Conservation (phyloP, 306 rosid species). For the Pachyrhizus erosus region DNA sequence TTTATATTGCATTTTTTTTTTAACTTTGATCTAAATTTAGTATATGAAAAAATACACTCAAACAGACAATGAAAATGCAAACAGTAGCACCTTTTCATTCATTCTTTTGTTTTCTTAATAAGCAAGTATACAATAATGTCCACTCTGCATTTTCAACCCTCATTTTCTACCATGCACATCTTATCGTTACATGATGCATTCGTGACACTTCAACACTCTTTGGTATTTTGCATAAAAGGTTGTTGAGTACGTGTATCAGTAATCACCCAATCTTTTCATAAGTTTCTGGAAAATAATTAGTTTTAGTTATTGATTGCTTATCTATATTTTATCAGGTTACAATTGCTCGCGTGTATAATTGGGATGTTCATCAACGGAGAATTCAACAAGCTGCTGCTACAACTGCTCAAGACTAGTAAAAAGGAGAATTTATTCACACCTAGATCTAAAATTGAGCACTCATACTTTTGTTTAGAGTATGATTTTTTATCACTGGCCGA, state of each 20-base stretch:
- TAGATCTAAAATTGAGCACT: slow-evolving; percentile 38
- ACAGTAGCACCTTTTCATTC: not conserved
- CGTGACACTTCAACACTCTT: not conserved
- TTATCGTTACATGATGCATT: not conserved
- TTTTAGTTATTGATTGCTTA: slow-evolving; percentile 19
- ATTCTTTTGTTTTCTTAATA: not conserved
- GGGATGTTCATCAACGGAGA: slow-evolving; percentile 93
- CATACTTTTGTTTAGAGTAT: slow-evolving; percentile 46
- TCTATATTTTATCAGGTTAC: slow-evolving; percentile 71
- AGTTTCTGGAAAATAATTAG: not conserved
- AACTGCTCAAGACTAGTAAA: slow-evolving; percentile 49
- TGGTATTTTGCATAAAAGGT: not conserved
- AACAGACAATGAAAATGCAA: not conserved
- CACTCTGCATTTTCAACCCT: not conserved
- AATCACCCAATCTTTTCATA: slow-evolving; percentile 5
- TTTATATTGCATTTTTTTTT: slow-evolving; percentile 17
- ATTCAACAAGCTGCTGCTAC: slow-evolving; percentile 53
- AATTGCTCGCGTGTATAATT: slow-evolving; percentile 89
- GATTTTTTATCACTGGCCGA: slow-evolving; percentile 43
- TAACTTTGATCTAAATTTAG: not conserved
- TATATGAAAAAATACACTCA: not conserved
- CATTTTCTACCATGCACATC: not conserved
- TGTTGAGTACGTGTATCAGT: not conserved
- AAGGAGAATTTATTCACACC: slow-evolving; percentile 20
- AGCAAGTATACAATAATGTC: not conserved